Base-by-base conservation (phyloP, 495 filamentous ascomycete genomes). In the Annulohypoxylon stygium region DNA sequence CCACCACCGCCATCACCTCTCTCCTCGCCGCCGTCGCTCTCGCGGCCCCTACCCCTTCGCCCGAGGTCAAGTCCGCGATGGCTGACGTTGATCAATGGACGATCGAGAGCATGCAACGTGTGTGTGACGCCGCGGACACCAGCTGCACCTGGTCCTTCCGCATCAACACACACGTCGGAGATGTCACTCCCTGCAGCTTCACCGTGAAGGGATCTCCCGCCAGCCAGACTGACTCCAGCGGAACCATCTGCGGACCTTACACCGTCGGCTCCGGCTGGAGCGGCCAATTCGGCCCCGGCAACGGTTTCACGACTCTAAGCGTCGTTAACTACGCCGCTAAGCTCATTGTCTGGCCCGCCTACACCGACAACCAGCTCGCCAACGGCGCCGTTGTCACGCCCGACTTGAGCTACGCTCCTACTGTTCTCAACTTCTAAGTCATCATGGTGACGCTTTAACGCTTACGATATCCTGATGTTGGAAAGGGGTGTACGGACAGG, bases 261-360 rank as follows among this genome's bases (percentile, higher is more conserved):
- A 82, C 80, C 67, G 66, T 86, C 55, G 80, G 76, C 33, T 78
- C 82, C 3, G 81, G 80, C 76, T 86, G 83, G 83, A 85, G 83
- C 77, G 85, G 83, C 71, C 76, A 84, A 20, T 86, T 83, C 61
- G 84, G 83, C 10, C 61, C 80, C 30, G 81, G 81, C 65, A 82
- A 82, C 57, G 84, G 83, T 51, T 81, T 85, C 53, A 85, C 85
- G 5, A 82, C 81, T 7, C 68, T 86, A 30, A 83, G 83, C 77
- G 81, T 86, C 76, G 79, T 82, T 72, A 81, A 86, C 78, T 81
- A 75, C 61, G 76, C 82, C 60, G 79, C 47, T 11, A 55, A 73
- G 45, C 78, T 80, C 69, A 81, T 82, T 16, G 69, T 78, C 65
- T 86, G 78, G 76, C 83, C 83, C 57, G 74, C 77, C 18, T 86